phyloP scores from a whole-genome alignment of 2,329 filamentous ascomycete genomes.

The Exophiala calicioides region DNA sequence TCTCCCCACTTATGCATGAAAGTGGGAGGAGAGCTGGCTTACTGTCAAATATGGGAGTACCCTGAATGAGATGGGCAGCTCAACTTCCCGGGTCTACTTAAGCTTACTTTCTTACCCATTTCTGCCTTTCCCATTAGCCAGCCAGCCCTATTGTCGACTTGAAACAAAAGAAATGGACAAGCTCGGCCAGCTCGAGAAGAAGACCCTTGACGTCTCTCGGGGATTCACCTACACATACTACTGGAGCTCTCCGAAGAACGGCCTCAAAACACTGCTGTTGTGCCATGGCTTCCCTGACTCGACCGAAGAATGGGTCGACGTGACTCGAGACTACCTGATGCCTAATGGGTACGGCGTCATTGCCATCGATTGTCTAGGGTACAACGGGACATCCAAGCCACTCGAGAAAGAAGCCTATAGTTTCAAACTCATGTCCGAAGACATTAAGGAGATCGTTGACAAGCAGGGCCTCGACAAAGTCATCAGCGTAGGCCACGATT shows the following conservation, averaged over 20 bases:
- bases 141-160: too few relatives aligned
- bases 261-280: constrained; percentile 40
- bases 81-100: too few relatives aligned
- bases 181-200: constrained; percentile 19
- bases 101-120: too few relatives aligned
- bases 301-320: constrained; percentile 45
- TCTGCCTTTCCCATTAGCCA: too few relatives aligned
- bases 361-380: constrained; percentile 44
- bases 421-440: constrained; percentile 38
- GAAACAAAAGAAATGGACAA: too few relatives aligned
- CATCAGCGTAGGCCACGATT: constrained; percentile 53
- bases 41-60: too few relatives aligned
- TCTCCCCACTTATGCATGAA: too few relatives aligned
- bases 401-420: constrained; percentile 41
- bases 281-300: constrained; percentile 55
- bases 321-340: constrained; percentile 43
- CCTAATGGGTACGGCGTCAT: constrained; percentile 44
- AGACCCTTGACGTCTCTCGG: constrained; percentile 16
- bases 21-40: too few relatives aligned
- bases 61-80: too few relatives aligned
- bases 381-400: constrained; percentile 45
- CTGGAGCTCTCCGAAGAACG: constrained; percentile 27
- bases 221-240: constrained; percentile 46
- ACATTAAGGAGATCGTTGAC: constrained; percentile 46
- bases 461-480: constrained; percentile 39